These are phyloP conservation scores for Trichoderma afroharzianum DNA, from an alignment of 2,329 filamentous ascomycete genomes.

Conservation along the genomic window DNA sequence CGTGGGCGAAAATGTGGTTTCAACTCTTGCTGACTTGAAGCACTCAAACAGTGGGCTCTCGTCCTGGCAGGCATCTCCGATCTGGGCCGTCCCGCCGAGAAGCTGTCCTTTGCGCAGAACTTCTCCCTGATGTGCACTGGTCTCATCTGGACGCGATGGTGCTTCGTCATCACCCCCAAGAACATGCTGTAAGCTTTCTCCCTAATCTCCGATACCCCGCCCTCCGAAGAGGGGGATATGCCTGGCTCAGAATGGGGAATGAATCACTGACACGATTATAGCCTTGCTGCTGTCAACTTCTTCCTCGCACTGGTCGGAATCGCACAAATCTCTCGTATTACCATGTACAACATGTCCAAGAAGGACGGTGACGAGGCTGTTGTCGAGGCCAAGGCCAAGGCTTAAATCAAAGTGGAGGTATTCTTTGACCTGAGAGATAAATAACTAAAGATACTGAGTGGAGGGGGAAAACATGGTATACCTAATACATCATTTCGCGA, in stretches of 20 bases:
- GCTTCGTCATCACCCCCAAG: constrained; percentile 90
- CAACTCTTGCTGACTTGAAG: not conserved
- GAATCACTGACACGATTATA: constrained; percentile 31
- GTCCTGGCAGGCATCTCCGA: constrained; percentile 91
- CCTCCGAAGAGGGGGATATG: not conserved
- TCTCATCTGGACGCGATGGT: constrained; percentile 98
- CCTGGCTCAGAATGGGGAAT: not conserved
- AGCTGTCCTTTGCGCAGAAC: constrained; percentile 92
- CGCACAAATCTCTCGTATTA: constrained; percentile 76
- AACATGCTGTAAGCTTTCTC: constrained; percentile 70
- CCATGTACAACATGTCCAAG: constrained; percentile 58
- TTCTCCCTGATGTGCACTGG: constrained; percentile 84
- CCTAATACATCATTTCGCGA: not conserved
- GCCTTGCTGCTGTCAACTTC: constrained; percentile 94
- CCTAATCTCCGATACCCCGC: not conserved
- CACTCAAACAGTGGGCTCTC: constrained; percentile 69
- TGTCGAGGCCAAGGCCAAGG: constrained; percentile 37
- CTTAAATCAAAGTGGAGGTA: constrained; percentile 21
- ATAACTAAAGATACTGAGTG: not conserved
- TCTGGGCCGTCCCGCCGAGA: constrained; percentile 84
- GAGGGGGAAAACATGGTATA: not conserved
- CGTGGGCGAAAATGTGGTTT: not conserved
- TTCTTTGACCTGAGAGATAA: not conserved
- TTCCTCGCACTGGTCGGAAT: constrained; percentile 88
- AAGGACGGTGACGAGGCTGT: constrained; percentile 46